Conservation (phyloP, 257 asterid genomes). For the Solanum lycopersicoides region DNA sequence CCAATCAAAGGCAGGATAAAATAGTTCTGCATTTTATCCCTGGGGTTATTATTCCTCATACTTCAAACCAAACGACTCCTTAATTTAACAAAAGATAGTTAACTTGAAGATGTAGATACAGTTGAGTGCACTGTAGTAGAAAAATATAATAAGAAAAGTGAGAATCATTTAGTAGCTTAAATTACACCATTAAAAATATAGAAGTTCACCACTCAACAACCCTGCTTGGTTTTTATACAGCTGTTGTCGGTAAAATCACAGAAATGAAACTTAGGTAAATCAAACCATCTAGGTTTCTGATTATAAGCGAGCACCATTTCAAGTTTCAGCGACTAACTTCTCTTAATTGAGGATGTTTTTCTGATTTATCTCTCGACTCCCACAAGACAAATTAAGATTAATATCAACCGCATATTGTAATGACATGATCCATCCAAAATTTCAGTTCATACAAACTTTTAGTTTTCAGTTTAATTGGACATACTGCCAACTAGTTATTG, state of each 20-base stretch:
- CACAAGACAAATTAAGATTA: background rate
- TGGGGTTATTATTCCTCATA: background rate
- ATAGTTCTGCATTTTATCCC: background rate
- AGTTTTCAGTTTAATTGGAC: background rate
- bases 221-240: background rate
- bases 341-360: background rate
- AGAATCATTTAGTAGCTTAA: background rate
- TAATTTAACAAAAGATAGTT: background rate
- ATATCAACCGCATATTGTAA: background rate
- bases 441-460: background rate
- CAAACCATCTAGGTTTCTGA: background rate
- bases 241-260: background rate
- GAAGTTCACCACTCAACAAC: background rate
- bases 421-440: background rate
- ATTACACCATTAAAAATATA: background rate
- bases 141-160: background rate
- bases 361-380: background rate
- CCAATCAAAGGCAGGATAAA: background rate
- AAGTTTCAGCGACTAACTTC: background rate
- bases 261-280: background rate
- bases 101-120: background rate
- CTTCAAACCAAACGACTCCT: background rate
- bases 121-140: background rate
- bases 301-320: background rate
- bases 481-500: background rate